Conservation (phyloP, 495 filamentous ascomycete genomes). For the Aspergillus panamensis region DNA sequence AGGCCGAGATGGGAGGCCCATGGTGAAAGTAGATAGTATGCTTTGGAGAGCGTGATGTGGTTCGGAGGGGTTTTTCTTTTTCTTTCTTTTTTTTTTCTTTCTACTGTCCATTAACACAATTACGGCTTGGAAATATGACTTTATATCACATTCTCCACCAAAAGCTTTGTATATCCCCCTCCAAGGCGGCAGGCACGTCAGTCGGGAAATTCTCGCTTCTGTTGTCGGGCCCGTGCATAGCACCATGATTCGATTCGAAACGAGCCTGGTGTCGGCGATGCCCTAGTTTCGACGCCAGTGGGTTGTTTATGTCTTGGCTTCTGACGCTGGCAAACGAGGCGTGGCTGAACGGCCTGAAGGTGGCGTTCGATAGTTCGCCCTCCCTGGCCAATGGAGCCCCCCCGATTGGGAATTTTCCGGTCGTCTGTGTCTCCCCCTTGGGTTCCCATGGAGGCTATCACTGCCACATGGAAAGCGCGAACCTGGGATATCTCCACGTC, state of each 20-base stretch:
- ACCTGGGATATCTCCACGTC: background rate
- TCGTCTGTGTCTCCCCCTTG: background rate
- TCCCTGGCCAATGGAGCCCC: background rate
- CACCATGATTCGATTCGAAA: too few relatives aligned
- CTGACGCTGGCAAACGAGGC: background rate
- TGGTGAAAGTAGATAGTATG: background rate
- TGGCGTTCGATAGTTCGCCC: background rate
- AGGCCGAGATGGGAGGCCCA: conserved; percentile 8
- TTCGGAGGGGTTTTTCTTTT: background rate
- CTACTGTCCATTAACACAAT: too few relatives aligned
- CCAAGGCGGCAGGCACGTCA: too few relatives aligned
- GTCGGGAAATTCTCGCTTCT: too few relatives aligned
- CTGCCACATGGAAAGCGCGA: background rate
- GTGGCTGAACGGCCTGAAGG: background rate
- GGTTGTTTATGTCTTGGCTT: background rate
- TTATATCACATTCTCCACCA: too few relatives aligned
- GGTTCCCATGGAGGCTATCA: background rate
- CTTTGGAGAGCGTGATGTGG: background rate
- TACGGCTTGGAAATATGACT: too few relatives aligned
- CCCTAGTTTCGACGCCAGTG: too few relatives aligned
- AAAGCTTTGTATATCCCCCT: too few relatives aligned
- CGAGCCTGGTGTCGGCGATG: too few relatives aligned
- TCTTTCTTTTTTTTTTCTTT: background rate
- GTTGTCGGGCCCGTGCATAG: too few relatives aligned
- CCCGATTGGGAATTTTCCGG: background rate